Base-by-base conservation (phyloP, 2,329 filamentous ascomycete species). In the Exophiala xenobiotica region DNA sequence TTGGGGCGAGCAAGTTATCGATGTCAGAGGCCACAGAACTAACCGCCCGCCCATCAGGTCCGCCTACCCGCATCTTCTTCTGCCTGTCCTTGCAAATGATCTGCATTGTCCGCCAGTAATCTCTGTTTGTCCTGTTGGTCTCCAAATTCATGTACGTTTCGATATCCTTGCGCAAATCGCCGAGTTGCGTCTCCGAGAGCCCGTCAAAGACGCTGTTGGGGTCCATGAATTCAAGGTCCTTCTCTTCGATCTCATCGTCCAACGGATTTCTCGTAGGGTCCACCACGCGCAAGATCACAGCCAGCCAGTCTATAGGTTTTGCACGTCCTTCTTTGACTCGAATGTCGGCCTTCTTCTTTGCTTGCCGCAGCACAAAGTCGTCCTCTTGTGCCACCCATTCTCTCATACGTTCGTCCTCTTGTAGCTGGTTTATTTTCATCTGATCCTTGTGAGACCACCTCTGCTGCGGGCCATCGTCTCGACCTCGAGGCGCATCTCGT, bases 331-430 rank as follows among this genome's bases (percentile, higher is more conserved):
- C 91, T 62, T 90, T 88, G 39, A 97, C 90, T 33, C 93, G 86
- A 61, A 99, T 95, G 59, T 91, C 88, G 35, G 93, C 92, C 76
- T 96, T 97, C 76, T 95, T 97, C 78, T 97, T 99, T 40, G 92
- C 87, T 72, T 99, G 93, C 70, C 90, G 91, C 65, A 99, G 76
- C 50, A 97, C 93, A 65, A 99, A 99, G 59, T 87, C 85, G 74
- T 99, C 93, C 70, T 99, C 93, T 63, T 95, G 88, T 46, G 92
- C 88, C 16, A 97, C 88, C 78, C 93, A 99, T 65, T 86, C 80
- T 20, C 84, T 78, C 59, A 85, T 87, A 65, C 90, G 86, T 65
- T 91, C 85, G 63, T 90, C 87, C 66, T 90, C 82, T 51, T 86
- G 86, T 55, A 88, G 71, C 63, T 76, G 71, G 51, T 77, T 77